Evolutionary conservation across 139 green algal genomes (phyloP), one percentile per base, ranked within the genome.

Genomic region (Volvox africanus): DNA sequence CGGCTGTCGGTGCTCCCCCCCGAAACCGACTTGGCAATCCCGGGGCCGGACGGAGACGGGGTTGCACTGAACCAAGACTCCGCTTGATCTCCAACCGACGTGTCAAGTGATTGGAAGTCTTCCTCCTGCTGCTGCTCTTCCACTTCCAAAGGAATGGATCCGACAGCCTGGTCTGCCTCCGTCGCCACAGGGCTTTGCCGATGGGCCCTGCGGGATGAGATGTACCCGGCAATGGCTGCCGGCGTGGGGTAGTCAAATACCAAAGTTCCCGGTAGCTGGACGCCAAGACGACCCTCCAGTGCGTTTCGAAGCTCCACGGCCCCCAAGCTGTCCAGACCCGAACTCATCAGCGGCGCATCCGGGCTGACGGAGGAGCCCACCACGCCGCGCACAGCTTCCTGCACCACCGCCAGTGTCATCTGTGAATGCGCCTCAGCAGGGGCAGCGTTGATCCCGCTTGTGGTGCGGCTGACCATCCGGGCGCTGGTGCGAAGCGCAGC

Each of bases 261-360:
- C 33, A 97, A 79, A 0, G 96, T 97, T n/a, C 92, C 87, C 1
- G 96, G 95, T 79, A 98, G 92, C 35, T 94, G 80, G 55, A 97
- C 22, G 13, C 89, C 71, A 55, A 96, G 91, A 22, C 68, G 69
- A 21, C 71, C 93, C 81, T 96, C 91, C 36, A 99, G 93, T 9
- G 88, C 92, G 90, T 97, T 97, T 36, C 95, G 92, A 88, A 98
- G 94, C 95, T 99, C 97, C 69, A 98, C 96, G 6, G 95, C 93
- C 2, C 95, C 94, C 82, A 98, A 91, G 14, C 94, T 97, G 94
- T 98, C 97, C 55, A 99, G 77, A 13, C 97, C 97, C 21, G 95
- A 93, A 18, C 92, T 95, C 95, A 99, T 97, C 44, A 99, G 93
- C 0, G 97, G 97, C 37, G 97, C 92, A 30, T 97, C 92, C 55